Base-by-base conservation (phyloP, 1,284 basidiomycete genomes). In the Bjerkandera adusta region DNA sequence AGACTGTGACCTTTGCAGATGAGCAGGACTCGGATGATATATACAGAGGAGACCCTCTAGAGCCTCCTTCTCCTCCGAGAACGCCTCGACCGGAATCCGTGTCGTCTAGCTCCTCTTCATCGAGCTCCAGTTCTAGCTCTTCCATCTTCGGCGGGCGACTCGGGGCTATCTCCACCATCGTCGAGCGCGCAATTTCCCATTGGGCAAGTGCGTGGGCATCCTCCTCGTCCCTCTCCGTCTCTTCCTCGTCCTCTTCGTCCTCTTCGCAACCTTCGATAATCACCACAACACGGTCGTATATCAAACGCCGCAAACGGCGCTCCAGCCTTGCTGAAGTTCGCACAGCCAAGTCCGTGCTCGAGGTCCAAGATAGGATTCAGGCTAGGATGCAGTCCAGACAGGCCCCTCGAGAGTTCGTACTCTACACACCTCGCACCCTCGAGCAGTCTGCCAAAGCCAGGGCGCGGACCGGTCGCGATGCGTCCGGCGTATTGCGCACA, bases 371-470 rank as follows among this genome's bases (percentile, higher is more conserved):
- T 36, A 73, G 78, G 35, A 69, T 83, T 39, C 77, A 75, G 49
- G 84, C 83, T 34, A 73, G 83, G 16, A 76, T 80, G 55, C 73
- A 79, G 53, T 75, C 76, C 20, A 70, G 82, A 50, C 70, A 76
- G 43, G 68, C 79, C 39, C 75, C 79, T 34, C 73, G 88, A 49
- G 76, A 81, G 49, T 92, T 91, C 61, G 72, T 74, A 8, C 68
- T 89, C 10, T 85, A 86, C 77, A 21, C 82, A 74, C 37, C 68
- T 71, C 46, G 43, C 21, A 36, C n/a, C 18, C 22, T 26, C 13
- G 41, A 43, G 12, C 36, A 38, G 20, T 22, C 32, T 7, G 56
- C 59, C 58, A n/a, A n/a, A 2, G 45, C 54, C 11, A 51, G 44
- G 4, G 38, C 27, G n/a, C 37, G 48, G 15, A 34, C 54, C 47